Conservation (phyloP, 192 early-diverging fungal genomes). For the Chytriomyces sp. region DNA sequence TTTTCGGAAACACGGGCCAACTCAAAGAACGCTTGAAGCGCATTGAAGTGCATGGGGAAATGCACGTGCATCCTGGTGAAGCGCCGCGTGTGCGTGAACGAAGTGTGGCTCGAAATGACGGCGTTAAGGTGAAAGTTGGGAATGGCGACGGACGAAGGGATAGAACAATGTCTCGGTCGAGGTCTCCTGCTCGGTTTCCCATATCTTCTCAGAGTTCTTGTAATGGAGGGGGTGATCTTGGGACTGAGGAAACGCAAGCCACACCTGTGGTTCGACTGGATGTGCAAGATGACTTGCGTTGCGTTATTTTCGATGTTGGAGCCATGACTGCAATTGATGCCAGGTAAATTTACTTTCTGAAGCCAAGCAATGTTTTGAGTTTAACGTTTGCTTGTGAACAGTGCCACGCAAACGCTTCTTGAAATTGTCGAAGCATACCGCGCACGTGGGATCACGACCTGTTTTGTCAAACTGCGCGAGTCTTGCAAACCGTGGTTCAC, state of each 20-base stretch:
- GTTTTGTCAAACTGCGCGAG: conserved; percentile 87
- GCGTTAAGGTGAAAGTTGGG: background rate
- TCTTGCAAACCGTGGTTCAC: conserved; percentile 72
- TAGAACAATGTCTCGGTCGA: background rate
- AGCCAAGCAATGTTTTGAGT: background rate
- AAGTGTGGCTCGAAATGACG: background rate
- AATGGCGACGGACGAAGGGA: background rate
- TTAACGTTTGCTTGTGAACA: conserved; percentile 27
- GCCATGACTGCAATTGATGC: conserved; percentile 91
- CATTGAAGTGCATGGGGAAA: conserved; percentile 91
- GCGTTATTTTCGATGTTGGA: conserved; percentile 90
- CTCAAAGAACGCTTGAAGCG: conserved; percentile 92
- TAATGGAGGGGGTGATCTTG: conserved; percentile 27
- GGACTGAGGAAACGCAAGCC: background rate
- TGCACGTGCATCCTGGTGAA: conserved; percentile 94
- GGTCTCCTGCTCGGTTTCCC: background rate
- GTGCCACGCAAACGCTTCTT: conserved; percentile 82
- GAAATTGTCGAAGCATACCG: conserved; percentile 91
- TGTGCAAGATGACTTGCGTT: conserved; percentile 66
- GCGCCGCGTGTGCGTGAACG: conserved; percentile 56
- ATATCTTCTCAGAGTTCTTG: background rate
- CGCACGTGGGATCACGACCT: conserved; percentile 78
- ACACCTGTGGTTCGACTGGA: background rate
- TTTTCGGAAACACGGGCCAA: conserved; percentile 97
- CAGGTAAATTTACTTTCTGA: conserved; percentile 53